phyloP scores from a whole-genome alignment of 495 filamentous ascomycete genomes.

The Peziza echinospora region DNA sequence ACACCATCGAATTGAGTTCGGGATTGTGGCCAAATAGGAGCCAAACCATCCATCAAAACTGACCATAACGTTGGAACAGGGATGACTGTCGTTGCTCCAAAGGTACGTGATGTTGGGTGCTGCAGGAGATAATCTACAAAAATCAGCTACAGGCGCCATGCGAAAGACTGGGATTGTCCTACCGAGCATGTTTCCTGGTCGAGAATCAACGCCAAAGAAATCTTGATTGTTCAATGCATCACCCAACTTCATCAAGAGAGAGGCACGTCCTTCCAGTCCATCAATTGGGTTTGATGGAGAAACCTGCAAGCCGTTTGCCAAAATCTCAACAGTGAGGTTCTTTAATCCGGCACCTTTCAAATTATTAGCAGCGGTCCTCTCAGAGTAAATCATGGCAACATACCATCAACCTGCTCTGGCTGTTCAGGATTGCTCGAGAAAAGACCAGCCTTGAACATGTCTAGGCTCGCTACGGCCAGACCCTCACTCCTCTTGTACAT shows the following conservation, averaged over 20 bases:
- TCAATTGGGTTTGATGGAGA: constrained; percentile 59
- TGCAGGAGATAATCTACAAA: constrained; percentile 67
- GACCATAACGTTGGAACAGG: constrained; percentile 82
- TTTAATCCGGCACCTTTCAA: constrained; percentile 38
- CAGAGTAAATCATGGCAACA: neutral
- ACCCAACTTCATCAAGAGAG: constrained; percentile 52
- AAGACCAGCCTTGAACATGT: constrained; percentile 92
- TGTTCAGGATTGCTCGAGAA: constrained; percentile 69
- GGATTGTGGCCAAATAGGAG: constrained; percentile 72
- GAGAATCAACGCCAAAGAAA: constrained; percentile 62
- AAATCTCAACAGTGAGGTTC: constrained; percentile 46
- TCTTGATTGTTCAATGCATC: constrained; percentile 61
- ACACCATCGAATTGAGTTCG: constrained; percentile 75
- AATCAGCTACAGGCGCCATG: constrained; percentile 6
- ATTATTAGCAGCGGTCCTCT: neutral
- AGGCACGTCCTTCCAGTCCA: constrained; percentile 69
- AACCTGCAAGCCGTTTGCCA: constrained; percentile 69
- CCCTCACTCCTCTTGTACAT: constrained; percentile 75
- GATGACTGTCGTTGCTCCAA: constrained; percentile 58
- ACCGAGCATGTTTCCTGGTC: constrained; percentile 94
- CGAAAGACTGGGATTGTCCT: neutral
- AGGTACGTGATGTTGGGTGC: constrained; percentile 68
- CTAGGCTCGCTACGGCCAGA: constrained; percentile 76
- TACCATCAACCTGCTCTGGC: constrained; percentile 71
- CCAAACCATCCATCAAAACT: constrained; percentile 69